Conservation (phyloP, 2,329 filamentous ascomycete species). For the Aspergillus sp. region DNA sequence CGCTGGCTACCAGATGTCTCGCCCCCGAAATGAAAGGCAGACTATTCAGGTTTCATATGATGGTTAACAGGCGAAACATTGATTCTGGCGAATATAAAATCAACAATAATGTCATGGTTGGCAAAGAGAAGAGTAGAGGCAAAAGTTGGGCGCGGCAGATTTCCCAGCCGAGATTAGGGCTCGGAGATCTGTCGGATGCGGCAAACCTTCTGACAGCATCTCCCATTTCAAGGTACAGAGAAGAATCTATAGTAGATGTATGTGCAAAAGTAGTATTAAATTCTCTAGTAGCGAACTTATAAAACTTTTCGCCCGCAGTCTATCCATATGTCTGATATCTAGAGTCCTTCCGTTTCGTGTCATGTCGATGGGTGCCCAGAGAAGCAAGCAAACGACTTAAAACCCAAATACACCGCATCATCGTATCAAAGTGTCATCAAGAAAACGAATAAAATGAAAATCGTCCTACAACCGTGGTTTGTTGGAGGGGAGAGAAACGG, state of each 20-base stretch:
- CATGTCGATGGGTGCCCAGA: not conserved
- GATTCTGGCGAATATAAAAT: not conserved
- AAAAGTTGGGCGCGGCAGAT: not conserved
- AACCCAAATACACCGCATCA: not conserved
- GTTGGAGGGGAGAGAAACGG: conserved; percentile 3
- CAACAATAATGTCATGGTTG: not conserved
- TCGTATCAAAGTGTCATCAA: not conserved
- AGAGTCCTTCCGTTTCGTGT: not conserved
- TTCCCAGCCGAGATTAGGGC: not conserved
- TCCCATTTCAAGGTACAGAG: too few species aligned
- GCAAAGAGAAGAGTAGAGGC: not conserved
- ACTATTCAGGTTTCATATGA: too few species aligned
- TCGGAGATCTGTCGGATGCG: not conserved
- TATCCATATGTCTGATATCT: conserved; percentile 7
- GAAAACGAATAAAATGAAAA: not conserved
- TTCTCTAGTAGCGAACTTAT: conserved; percentile 8
- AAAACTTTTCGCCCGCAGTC: conserved; percentile 2
- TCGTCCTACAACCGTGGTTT: conserved; percentile 8
- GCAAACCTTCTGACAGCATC: not conserved
- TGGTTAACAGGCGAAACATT: not conserved
- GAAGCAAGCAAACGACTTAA: not conserved
- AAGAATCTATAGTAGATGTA: not conserved
- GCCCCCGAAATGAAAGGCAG: too few species aligned
- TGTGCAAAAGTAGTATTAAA: not conserved
- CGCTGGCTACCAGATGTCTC: too few species aligned